Base-by-base conservation (phyloP, 768 basidiomycete species). In the Boletus huronensis region DNA sequence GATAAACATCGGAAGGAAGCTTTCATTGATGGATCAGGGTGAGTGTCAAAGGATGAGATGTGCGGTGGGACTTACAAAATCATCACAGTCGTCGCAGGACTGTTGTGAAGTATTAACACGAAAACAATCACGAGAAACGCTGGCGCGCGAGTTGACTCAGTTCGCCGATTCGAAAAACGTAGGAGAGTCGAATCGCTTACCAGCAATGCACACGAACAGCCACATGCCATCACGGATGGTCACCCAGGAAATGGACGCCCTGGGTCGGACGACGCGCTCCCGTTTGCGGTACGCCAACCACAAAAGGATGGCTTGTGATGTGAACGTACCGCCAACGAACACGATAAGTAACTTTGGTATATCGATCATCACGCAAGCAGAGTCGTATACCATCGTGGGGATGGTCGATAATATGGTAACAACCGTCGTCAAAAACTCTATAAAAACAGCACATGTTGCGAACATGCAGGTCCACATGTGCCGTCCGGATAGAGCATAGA, bases 151-250 rank as follows among this genome's bases (percentile, higher is more conserved):
- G 13, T 50, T 3, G 29, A 17, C 1, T 58, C 16, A 62, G 56
- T 3, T 19, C 44, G 9, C 17, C 34, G 16, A 44, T 10, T 19
- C 39, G 2, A 21, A 39, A n/a, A 9, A 3, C 0, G 13, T 3
- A 32, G 0, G 34, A 29, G 23, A 42, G 2, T 13, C 7, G 17
- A 10, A 3, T 29, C 2, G 16, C 66, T 66, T 21, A 67, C 66
- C 52, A 21, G 21, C 17, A 17, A 67, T 8, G 9, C 42, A 55
- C 4, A 16, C 5, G 8, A 69, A 67, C 7, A 52, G 57, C 2
- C 60, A 5, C 2, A 60, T 3, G 28, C 66, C 62, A 28, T 67
- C 66, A 3, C 67, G 59, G n/a, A 67, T 62, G 11, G 67, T 69
- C 1, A 64, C 36, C 14, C 53, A 65, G 10, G 54, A 55, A 28